These are phyloP conservation scores for Pseudogymnoascus sp. DNA, from an alignment of 2,329 filamentous ascomycete genomes.

Conservation along the genomic window DNA sequence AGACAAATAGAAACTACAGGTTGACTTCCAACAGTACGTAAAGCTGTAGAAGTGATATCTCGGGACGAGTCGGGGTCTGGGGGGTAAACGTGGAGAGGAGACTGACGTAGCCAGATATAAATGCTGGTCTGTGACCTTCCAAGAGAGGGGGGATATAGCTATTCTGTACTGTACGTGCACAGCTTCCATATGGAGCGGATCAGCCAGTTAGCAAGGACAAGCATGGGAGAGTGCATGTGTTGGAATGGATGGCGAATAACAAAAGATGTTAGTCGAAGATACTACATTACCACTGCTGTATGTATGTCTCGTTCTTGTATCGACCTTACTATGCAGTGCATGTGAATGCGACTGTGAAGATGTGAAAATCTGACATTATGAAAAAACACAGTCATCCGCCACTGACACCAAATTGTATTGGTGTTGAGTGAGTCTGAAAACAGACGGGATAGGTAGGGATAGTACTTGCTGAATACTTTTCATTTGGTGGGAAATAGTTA, in stretches of 20 bases:
- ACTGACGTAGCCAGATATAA: background rate
- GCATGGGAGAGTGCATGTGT: background rate
- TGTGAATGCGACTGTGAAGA: background rate
- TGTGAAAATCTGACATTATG: background rate
- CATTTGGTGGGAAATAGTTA: background rate
- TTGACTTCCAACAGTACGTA: background rate
- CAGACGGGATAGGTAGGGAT: background rate
- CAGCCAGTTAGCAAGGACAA: background rate
- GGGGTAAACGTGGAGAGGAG: background rate
- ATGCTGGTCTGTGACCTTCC: background rate
- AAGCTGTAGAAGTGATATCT: background rate
- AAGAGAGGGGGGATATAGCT: background rate
- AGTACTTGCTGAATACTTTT: background rate
- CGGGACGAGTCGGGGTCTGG: background rate
- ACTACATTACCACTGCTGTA: background rate
- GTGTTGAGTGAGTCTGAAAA: background rate
- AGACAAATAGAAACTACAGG: background rate
- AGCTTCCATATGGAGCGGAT: background rate
- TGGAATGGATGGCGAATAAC: background rate
- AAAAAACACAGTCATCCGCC: background rate
- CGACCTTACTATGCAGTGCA: background rate
- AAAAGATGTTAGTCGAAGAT: background rate
- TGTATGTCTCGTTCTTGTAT: background rate
- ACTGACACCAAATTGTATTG: background rate
- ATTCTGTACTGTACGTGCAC: no score